Evolutionary conservation across 1,284 basidiomycete genomes (phyloP), one percentile per base, ranked within the genome.

Genomic region (Coriolopsis trogii): DNA sequence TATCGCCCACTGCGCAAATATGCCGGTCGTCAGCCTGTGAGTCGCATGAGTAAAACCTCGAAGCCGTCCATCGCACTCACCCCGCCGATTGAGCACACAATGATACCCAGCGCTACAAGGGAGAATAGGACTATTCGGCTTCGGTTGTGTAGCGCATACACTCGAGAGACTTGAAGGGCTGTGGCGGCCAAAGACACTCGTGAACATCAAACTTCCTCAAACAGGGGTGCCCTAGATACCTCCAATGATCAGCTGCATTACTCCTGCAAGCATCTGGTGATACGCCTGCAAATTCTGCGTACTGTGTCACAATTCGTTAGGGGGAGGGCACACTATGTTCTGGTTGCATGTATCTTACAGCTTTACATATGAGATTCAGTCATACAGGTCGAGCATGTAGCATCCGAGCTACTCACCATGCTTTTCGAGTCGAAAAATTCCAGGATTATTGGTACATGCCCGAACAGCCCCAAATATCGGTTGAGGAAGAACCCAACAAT

Each of bases 401-500:
- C n/a, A n/a, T n/a, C n/a, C n/a, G n/a, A n/a, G n/a, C n/a, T n/a
- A 40, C 39, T 3, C 24, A 26, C n/a, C 9, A n/a, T 13, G 21
- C 20, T 7, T 37, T 38, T 9, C n/a, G 23, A 16, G 4, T 36
- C 41, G 18, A 38, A 53, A 12, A 53, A 48, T 21, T 53, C 51
- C 28, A 36, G 34, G 3, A 53, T 21, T 1, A 48, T 31, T 4
- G 46, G 46, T 1, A 53, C 25, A 23, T 44, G 41, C 12, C 51
- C 46, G 12, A 53, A 16, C 18, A 53, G 16, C n/a, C 28, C 26
- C 18, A 49, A 16, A 18, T 53, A 53, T 26, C 51, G 46, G 31
- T 47, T 24, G 20, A 49, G 30, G 50, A 49, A 43, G 53, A 49
- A 31, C 40, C 55, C 44, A 49, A 56, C 33, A 3, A 25, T 31